Evolutionary conservation across 2,329 filamentous ascomycete genomes (phyloP).

Genomic region (Paecilomyces fulvus): DNA sequence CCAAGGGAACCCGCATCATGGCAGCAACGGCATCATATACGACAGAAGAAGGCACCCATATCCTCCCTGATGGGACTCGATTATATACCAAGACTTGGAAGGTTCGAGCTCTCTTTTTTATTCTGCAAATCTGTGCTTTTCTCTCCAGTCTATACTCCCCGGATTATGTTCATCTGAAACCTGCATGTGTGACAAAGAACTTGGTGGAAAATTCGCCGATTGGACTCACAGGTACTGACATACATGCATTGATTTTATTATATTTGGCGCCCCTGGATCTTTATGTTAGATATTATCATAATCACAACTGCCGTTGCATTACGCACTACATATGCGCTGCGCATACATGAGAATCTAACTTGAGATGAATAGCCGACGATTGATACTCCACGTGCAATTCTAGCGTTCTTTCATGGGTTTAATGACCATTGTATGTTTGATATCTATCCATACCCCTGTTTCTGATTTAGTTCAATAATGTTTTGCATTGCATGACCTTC

Average conservation of each 20-base stretch:
- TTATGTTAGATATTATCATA: no score
- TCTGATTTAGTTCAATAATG: no score
- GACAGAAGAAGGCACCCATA: constrained; percentile 45
- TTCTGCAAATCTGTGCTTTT: no score
- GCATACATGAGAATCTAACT: not conserved
- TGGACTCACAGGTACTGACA: no score
- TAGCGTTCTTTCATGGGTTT: constrained; percentile 84
- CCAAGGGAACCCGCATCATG: not conserved
- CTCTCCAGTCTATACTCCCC: not conserved
- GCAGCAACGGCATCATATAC: constrained; percentile 23
- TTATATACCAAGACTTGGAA: constrained; percentile 57
- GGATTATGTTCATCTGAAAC: no score
- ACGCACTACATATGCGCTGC: not conserved
- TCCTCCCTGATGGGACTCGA: constrained; percentile 43
- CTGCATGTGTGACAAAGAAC: no score
- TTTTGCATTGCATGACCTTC: no score
- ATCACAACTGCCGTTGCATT: no score
- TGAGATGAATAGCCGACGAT: constrained; percentile 39
- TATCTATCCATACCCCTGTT: not conserved
- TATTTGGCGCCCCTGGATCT: no score
- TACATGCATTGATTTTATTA: no score
- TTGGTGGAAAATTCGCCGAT: no score
- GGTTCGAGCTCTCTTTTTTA: constrained; percentile 31
- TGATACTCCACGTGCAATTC: constrained; percentile 54
- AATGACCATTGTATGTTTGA: constrained; percentile 59